Evolutionary conservation across 1,284 basidiomycete species (phyloP).

Genomic region (Marasmius fiardii): DNA sequence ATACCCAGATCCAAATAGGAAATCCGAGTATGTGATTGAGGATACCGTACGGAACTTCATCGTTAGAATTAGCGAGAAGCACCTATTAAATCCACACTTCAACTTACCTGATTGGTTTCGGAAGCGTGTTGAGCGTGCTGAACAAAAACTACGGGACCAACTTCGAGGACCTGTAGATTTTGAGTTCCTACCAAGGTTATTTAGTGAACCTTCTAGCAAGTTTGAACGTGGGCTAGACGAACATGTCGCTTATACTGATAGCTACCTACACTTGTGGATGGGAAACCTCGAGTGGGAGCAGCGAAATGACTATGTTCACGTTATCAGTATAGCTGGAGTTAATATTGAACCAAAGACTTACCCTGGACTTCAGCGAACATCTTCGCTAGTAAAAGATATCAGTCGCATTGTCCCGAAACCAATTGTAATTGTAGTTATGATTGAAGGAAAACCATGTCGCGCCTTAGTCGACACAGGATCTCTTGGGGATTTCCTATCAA

Average conservation of each 20-base stretch:
- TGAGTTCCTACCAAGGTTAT: conserved; percentile 1
- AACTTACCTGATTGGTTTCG: conserved; percentile 1
- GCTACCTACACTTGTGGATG: neutral
- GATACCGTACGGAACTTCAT: too few species aligned
- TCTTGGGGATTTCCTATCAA: conserved; percentile 36
- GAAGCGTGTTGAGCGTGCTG: conserved; percentile 3
- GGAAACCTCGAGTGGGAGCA: conserved; percentile 8
- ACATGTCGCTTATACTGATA: neutral
- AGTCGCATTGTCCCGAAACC: neutral
- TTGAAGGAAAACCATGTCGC: conserved; percentile 28
- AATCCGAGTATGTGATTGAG: too few species aligned
- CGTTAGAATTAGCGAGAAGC: too few species aligned
- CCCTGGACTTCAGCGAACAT: neutral
- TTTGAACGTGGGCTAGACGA: neutral
- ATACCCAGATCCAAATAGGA: too few species aligned
- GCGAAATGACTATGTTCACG: conserved; percentile 1
- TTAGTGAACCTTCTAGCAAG: neutral
- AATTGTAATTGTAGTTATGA: neutral
- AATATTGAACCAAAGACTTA: neutral
- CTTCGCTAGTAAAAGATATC: neutral
- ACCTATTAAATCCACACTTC: neutral
- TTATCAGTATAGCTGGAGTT: neutral
- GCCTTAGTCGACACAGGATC: conserved; percentile 35
- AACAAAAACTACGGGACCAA: neutral
- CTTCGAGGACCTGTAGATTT: neutral